Conservation (phyloP, 768 basidiomycete species). For the Amylocystis lapponica region DNA sequence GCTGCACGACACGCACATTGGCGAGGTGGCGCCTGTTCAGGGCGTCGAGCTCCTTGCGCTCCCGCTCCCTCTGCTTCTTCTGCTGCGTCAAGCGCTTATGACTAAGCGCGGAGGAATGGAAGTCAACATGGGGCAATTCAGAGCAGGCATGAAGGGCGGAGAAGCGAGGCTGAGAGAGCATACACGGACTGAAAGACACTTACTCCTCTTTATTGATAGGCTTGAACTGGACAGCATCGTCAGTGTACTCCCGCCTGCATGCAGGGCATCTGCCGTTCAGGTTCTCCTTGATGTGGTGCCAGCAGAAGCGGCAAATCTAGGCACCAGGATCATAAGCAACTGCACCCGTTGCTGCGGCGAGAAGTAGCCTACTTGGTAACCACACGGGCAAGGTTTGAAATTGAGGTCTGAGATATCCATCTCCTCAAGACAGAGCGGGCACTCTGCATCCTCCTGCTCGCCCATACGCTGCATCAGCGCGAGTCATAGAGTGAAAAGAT, state of each 20-base stretch:
- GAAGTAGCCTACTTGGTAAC: constrained; percentile 72
- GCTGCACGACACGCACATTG: constrained; percentile 94
- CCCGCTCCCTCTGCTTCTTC: constrained; percentile 92
- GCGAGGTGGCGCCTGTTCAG: constrained; percentile 81
- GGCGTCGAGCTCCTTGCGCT: constrained; percentile 90
- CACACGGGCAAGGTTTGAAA: constrained; percentile 98
- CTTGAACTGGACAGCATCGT: constrained; percentile 92
- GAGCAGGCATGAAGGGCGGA: no score
- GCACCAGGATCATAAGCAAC: not conserved
- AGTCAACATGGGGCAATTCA: no score
- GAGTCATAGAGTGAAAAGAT: no score
- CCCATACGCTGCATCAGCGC: not conserved
- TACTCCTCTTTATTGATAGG: constrained; percentile 94
- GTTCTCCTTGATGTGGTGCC: constrained; percentile 97
- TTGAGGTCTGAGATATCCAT: constrained; percentile 99
- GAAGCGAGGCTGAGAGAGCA: constrained; percentile 11
- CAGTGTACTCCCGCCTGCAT: constrained; percentile 88
- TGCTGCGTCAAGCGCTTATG: constrained; percentile 93
- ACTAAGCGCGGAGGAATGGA: no score
- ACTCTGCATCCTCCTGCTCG: constrained; percentile 99
- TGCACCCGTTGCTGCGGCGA: not conserved
- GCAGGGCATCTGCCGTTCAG: constrained; percentile 96
- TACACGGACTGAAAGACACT: constrained; percentile 28
- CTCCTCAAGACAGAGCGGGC: constrained; percentile 96
- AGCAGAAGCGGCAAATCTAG: constrained; percentile 98